Conservation (phyloP, 2,329 filamentous ascomycete species). For the Ophiocordyceps camponoti-leonardi region DNA sequence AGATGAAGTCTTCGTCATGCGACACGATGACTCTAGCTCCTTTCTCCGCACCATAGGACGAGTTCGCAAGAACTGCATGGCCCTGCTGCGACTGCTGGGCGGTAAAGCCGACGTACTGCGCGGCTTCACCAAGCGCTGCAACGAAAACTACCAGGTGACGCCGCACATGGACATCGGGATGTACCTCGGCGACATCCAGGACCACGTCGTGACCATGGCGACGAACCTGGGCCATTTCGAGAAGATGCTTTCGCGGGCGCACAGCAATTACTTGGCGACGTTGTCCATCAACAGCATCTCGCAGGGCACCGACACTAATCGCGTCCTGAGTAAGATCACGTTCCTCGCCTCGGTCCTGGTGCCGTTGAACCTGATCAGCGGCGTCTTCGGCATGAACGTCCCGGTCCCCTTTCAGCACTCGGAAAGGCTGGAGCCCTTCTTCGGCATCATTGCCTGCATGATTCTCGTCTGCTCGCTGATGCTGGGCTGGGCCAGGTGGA, state of each 20-base stretch:
- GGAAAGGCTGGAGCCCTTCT: slow-evolving; percentile 37
- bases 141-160: slow-evolving; percentile 89
- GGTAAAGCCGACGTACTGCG: slow-evolving; percentile 98
- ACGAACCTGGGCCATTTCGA: slow-evolving; percentile 90
- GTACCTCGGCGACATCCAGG: slow-evolving; percentile 93
- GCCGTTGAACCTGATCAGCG: slow-evolving; percentile 81
- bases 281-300: slow-evolving; percentile 82
- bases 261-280: slow-evolving; percentile 93
- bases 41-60: slow-evolving; percentile 81
- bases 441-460: slow-evolving; percentile 33
- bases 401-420: slow-evolving; percentile 43
- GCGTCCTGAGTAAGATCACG: slow-evolving; percentile 86
- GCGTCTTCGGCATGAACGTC: slow-evolving; percentile 81
- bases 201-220: slow-evolving; percentile 99
- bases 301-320: slow-evolving; percentile 76
- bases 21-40: slow-evolving; percentile 71
- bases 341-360: slow-evolving; percentile 90
- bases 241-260: slow-evolving; percentile 86
- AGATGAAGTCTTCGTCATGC: slow-evolving; percentile 84
- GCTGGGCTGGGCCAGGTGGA: slow-evolving; percentile 26
- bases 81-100: slow-evolving; percentile 76
- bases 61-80: slow-evolving; percentile 88
- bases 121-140: slow-evolving; percentile 96
- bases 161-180: slow-evolving; percentile 92
- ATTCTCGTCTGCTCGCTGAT: slow-evolving; percentile 30